Evolutionary conservation across 352 stramenopile species (phyloP), one percentile per base, ranked within the genome.

Genomic region (Pythium phragmitis): DNA sequence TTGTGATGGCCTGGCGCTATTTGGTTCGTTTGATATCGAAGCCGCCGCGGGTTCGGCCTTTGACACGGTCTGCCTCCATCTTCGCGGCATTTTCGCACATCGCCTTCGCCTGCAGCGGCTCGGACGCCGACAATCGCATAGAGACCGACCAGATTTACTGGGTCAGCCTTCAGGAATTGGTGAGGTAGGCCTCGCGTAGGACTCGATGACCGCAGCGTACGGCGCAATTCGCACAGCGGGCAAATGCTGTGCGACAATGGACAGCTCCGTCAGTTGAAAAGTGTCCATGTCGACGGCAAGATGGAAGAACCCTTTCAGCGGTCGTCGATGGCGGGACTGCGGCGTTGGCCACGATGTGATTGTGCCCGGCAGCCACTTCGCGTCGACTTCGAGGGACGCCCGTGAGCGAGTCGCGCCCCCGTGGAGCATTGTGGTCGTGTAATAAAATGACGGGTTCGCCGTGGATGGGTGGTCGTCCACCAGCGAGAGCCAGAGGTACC

Each of bases 141-240:
- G 21, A 21, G 21, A 21, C 21, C 21, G 21, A 21, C 21, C 21
- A 21, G 21, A 21, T 21, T 21, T 21, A 21, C 21, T 21, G 21
- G 21, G 21, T 21, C 21, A 21, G 21, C 21, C 21, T 21, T 21
- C 21, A 21, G 21, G 21, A 21, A 21, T 21, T 21, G 21, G 21
- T 21, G 21, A 21, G 21, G 21, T 21, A 21, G 45, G 51, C 26
- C 58, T 19, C 8, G 76, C 68, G 67, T 84, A 81, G 13, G 80
- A 87, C 30, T 78, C 47, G 36, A 89, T 72, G 14, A 60, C 47
- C 9, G 80, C 80, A 28, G 76, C 80, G 30, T 89, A 88, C 41
- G 67, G 73, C 50, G 75, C 63, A 17, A 88, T 54, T 16, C 74
- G 72, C 9, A 47, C 50, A 7, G 43, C 1, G 14, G 72, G 50